Evolutionary conservation across 2,329 filamentous ascomycete species (phyloP).

Genomic region (Amylocarpus encephaloides): DNA sequence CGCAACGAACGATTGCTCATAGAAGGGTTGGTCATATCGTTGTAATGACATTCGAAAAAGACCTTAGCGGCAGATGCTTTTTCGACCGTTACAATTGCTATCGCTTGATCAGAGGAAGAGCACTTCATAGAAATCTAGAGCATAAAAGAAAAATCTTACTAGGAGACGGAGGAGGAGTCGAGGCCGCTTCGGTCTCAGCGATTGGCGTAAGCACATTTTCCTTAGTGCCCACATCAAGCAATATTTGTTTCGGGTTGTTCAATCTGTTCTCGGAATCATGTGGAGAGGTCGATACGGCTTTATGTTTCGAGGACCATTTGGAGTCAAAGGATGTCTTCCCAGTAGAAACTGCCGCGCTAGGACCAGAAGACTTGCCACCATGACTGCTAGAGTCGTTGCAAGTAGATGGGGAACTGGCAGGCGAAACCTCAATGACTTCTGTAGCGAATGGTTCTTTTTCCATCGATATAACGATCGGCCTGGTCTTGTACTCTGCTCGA

Average conservation of each 20-base stretch:
- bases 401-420: slow-evolving; percentile 24
- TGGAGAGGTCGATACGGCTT: slow-evolving; percentile 17
- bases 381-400: slow-evolving; percentile 24
- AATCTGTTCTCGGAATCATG: slow-evolving; percentile 29
- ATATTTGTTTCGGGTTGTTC: slow-evolving; percentile 10
- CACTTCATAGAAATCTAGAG: neutral
- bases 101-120: neutral
- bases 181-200: slow-evolving; percentile 22
- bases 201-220: slow-evolving; percentile 26
- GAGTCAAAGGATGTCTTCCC: slow-evolving; percentile 36
- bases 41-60: slow-evolving; percentile 79
- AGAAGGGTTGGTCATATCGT: slow-evolving; percentile 53
- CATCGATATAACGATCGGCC: slow-evolving; percentile 33
- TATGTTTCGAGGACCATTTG: slow-evolving; percentile 32
- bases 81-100: slow-evolving; percentile 58
- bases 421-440: slow-evolving; percentile 17
- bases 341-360: slow-evolving; percentile 26
- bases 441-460: slow-evolving; percentile 32
- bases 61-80: slow-evolving; percentile 74
- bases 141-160: slow-evolving; percentile 17
- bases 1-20: slow-evolving; percentile 55
- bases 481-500: slow-evolving; percentile 34
- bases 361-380: slow-evolving; percentile 27
- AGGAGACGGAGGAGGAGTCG: slow-evolving; percentile 23
- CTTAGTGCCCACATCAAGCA: slow-evolving; percentile 16